Evolutionary conservation across 768 basidiomycete species (phyloP).

Genomic region (Leucosporidium yakuticum): DNA sequence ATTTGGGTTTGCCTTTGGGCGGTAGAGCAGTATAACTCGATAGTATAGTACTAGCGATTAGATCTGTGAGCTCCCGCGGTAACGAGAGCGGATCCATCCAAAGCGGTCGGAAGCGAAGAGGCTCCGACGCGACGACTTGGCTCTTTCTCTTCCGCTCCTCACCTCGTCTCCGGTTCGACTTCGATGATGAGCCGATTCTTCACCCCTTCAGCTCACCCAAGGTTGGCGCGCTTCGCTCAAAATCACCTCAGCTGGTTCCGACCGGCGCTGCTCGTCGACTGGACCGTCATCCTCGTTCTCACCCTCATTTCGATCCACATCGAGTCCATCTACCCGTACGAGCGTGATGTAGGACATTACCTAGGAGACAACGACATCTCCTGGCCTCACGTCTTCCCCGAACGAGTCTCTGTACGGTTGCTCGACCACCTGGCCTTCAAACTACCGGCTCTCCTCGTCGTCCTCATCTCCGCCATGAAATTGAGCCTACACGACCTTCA

Average conservation of each 20-base stretch:
- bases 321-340: conserved; percentile 12
- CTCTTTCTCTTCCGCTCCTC: too few species aligned
- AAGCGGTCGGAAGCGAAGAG: too few species aligned
- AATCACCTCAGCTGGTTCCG: conserved; percentile 1
- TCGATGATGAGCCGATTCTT: conserved; percentile 26
- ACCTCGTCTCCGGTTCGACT: too few species aligned
- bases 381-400: not conserved
- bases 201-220: too few species aligned
- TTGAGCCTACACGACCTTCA: conserved; percentile 22
- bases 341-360: conserved; percentile 10
- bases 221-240: not conserved
- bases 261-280: conserved; percentile 25
- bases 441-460: not conserved
- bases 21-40: too few species aligned
- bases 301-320: not conserved
- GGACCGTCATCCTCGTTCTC: conserved; percentile 16
- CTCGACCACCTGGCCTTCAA: conserved; percentile 12
- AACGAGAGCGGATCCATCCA: too few species aligned
- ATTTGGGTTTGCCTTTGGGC: conserved; percentile 39
- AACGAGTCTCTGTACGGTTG: conserved; percentile 10
- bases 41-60: too few species aligned
- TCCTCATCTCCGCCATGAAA: conserved; percentile 4
- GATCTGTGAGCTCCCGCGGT: too few species aligned
- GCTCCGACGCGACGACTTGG: too few species aligned
- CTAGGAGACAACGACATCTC: not conserved